phyloP scores from a whole-genome alignment of 805 yeast genomes.

The Ascoidea asiatica region DNA sequence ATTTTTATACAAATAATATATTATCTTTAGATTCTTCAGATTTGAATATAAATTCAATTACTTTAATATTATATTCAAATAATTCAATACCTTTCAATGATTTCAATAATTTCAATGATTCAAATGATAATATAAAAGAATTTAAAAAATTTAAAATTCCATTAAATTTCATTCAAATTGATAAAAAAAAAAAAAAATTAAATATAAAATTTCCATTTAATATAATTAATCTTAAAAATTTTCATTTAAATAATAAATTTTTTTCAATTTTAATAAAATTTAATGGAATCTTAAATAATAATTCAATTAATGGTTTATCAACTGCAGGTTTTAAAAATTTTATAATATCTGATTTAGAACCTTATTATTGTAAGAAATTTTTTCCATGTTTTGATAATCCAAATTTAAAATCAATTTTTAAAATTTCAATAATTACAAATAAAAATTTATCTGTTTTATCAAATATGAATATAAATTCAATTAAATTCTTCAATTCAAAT shows the following conservation, averaged over 20 bases:
- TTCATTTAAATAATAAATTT: background rate
- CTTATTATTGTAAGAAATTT: constrained; percentile 67
- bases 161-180: background rate
- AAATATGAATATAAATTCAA: constrained; percentile 45
- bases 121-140: too few species aligned
- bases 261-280: background rate
- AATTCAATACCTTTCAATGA: too few species aligned
- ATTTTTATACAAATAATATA: too few species aligned
- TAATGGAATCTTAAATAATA: constrained; percentile 5
- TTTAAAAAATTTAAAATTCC: too few species aligned
- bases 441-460: constrained; percentile 43
- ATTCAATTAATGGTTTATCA: background rate
- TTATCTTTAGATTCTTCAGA: too few species aligned
- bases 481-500: constrained; percentile 19
- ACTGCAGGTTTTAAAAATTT: constrained; percentile 38
- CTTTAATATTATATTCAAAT: too few species aligned
- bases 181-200: too few species aligned
- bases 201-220: background rate
- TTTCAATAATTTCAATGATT: too few species aligned
- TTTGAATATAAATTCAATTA: too few species aligned
- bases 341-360: constrained; percentile 62
- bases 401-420: constrained; percentile 51
- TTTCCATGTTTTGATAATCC: constrained; percentile 74
- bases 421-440: constrained; percentile 41
- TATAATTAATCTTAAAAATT: background rate